phyloP scores from a whole-genome alignment of 2,329 filamentous ascomycete species.

The Sporothrix humicola region DNA sequence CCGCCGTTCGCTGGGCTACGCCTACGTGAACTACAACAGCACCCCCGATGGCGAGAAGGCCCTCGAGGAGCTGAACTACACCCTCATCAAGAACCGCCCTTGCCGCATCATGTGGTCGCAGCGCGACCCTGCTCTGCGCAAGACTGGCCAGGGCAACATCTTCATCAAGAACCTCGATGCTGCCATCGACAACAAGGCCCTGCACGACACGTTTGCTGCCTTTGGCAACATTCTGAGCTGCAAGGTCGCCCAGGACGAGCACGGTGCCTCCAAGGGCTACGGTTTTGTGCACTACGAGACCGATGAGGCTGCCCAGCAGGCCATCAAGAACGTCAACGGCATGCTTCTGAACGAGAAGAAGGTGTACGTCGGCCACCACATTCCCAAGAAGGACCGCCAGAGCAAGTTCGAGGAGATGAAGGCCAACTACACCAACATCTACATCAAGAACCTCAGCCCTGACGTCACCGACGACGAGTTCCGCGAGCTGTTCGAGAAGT shows the following conservation, averaged over 20 bases:
- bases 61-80: conserved; percentile 99
- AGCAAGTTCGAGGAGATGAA: conserved; percentile 99
- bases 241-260: conserved; percentile 99
- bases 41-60: conserved; percentile 96
- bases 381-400: conserved; percentile 99
- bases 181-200: conserved; percentile 99
- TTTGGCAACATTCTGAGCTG: conserved; percentile 99
- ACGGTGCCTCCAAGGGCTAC: conserved; percentile 96
- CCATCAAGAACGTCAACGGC: conserved; percentile 99
- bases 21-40: conserved; percentile 99
- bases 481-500: conserved; percentile 88
- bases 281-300: conserved; percentile 99
- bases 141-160: conserved; percentile 98
- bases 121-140: conserved; percentile 97
- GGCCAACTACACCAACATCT: conserved; percentile 99
- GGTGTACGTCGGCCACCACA: conserved; percentile 98
- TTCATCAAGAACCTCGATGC: conserved; percentile 99
- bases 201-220: conserved; percentile 98
- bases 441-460: conserved; percentile 94
- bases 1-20: conserved; percentile 96
- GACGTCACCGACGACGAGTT: conserved; percentile 94
- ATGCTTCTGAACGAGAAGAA: conserved; percentile 99
- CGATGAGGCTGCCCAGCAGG: conserved; percentile 92
- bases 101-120: conserved; percentile 99
- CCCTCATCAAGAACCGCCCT: conserved; percentile 95